A percentile compares a stretch with the other conserved stretches of the same genome.
These are phyloP conservation scores for Gossypium schwendimanii DNA, from an alignment of 441 rosid species.

Conservation along the genomic window DNA sequence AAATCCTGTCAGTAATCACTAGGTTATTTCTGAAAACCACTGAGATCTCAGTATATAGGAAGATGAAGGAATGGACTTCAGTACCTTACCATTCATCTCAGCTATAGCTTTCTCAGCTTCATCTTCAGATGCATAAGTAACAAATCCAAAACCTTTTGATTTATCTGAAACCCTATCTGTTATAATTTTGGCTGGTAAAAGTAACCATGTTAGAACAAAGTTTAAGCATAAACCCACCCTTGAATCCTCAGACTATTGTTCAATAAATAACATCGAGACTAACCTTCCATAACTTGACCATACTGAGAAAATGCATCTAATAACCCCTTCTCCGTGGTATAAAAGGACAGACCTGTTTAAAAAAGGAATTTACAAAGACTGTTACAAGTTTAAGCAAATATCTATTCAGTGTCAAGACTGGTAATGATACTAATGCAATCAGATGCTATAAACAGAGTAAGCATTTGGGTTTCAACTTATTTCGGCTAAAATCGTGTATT, in stretches of 20 bases:
- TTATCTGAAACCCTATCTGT: constrained; percentile 55
- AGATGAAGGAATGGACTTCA: not conserved
- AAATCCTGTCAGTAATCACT: constrained; percentile 34
- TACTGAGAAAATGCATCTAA: constrained; percentile 63
- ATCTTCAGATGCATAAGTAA: constrained; percentile 70
- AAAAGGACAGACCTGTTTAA: constrained; percentile 60
- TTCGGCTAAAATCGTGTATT: not conserved
- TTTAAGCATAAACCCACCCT: not conserved
- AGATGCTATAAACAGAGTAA: not conserved
- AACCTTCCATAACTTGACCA: constrained; percentile 92
- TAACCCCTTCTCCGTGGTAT: constrained; percentile 56
- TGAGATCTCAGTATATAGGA: not conserved
- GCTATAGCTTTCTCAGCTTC: constrained; percentile 62
- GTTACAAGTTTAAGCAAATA: not conserved
- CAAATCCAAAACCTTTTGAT: constrained; percentile 87
- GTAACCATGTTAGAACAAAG: not conserved
- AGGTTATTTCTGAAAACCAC: constrained; percentile 12
- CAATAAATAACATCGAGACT: not conserved
- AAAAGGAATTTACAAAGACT: not conserved
- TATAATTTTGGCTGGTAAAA: constrained; percentile 54
- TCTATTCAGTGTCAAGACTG: not conserved
- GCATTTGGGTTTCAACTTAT: not conserved
- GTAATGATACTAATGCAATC: not conserved
- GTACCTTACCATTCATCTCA: constrained; percentile 70
- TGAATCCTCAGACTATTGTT: not conserved